These are phyloP conservation scores for Scytalidium sp. DNA, from an alignment of 2,329 filamentous ascomycete species.

Conservation along the genomic window DNA sequence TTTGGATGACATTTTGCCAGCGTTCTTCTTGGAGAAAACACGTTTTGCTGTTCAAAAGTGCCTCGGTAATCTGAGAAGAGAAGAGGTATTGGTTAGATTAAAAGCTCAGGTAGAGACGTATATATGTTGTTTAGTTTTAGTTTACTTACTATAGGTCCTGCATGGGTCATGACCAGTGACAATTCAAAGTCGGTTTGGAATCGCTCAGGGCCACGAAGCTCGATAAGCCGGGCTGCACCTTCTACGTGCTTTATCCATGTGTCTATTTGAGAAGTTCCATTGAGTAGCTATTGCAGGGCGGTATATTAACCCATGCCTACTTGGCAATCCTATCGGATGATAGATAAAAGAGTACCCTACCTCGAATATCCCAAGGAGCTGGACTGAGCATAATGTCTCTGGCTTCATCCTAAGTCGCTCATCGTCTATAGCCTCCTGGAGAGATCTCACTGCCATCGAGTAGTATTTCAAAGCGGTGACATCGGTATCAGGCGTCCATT, in stretches of 20 bases:
- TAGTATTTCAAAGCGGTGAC: neutral
- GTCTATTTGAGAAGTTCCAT: constrained; percentile 21
- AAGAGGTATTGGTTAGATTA: neutral
- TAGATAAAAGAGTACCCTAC: neutral
- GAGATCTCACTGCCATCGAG: neutral
- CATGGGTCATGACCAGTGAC: constrained; percentile 31
- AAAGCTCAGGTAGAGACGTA: no score
- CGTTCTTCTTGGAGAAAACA: neutral
- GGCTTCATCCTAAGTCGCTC: neutral
- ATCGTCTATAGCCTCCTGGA: neutral
- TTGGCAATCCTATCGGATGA: no score
- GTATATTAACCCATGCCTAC: no score
- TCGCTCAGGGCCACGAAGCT: constrained; percentile 24
- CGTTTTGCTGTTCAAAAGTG: neutral
- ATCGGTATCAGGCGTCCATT: constrained; percentile 2
- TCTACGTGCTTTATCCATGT: constrained; percentile 30
- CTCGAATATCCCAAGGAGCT: neutral
- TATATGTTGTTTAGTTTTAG: no score
- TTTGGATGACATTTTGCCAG: neutral
- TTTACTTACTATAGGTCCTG: constrained; percentile 28
- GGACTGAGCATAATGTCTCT: constrained; percentile 11
- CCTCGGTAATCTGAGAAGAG: neutral
- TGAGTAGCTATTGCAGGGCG: constrained; percentile 30
- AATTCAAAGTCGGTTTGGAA: constrained; percentile 34
- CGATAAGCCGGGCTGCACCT: constrained; percentile 28